Conservation (phyloP, 2,329 filamentous ascomycete genomes). For the Aureobasidium sp. region DNA sequence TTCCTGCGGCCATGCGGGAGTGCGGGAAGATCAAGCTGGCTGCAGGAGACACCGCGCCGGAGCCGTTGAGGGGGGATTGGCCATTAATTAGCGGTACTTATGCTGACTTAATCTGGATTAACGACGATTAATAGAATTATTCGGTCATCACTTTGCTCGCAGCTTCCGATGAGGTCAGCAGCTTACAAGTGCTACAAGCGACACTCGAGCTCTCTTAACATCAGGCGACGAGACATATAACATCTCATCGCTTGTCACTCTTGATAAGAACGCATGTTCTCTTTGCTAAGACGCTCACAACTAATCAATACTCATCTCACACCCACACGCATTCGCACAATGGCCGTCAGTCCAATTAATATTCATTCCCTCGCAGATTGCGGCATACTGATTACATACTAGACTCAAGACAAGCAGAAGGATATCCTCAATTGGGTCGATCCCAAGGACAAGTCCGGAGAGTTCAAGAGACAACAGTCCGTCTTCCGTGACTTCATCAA, state of each 20-base stretch:
- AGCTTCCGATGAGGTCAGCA: slow-evolving; percentile 9
- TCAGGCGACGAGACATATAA: background rate
- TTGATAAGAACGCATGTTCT: background rate
- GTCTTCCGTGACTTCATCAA: slow-evolving; percentile 77
- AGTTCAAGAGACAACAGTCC: slow-evolving; percentile 85
- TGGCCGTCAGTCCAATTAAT: slow-evolving; percentile 9
- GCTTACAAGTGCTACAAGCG: background rate
- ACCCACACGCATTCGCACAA: slow-evolving; percentile 11
- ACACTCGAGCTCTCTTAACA: background rate
- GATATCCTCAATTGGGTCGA: slow-evolving; percentile 76
- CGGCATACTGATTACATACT: background rate
- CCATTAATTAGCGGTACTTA: background rate
- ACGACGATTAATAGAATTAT: background rate
- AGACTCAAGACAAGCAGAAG: slow-evolving; percentile 22
- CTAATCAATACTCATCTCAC: slow-evolving; percentile 1
- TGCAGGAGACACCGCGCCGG: background rate
- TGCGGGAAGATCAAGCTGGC: slow-evolving; percentile 5
- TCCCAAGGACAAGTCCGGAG: slow-evolving; percentile 67
- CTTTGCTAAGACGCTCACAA: slow-evolving; percentile 7
- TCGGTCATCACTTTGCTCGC: background rate
- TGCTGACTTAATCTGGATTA: background rate
- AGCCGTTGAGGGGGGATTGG: background rate
- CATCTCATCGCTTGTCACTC: background rate
- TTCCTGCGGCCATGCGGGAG: slow-evolving; percentile 11
- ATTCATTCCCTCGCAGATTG: background rate